phyloP scores from a whole-genome alignment of 2,329 filamentous ascomycete species.

The Fusarium torulosum region DNA sequence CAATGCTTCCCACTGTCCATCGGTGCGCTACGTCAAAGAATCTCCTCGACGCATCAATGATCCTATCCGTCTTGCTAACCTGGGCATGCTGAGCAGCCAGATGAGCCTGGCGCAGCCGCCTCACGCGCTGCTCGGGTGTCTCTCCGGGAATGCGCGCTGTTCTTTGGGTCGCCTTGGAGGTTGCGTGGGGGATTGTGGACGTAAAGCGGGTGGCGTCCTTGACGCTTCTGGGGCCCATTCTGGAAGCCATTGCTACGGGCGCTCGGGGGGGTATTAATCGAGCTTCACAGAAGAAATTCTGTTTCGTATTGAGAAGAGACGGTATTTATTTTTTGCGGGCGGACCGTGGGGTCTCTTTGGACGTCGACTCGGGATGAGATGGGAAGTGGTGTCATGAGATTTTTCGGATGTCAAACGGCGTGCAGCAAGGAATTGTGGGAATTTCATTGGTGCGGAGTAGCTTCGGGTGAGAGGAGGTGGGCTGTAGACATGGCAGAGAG shows the following conservation, averaged over 20 bases:
- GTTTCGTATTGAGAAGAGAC: constrained; percentile 5
- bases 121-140: constrained; percentile 77
- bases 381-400: constrained; percentile 55
- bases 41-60: constrained; percentile 62
- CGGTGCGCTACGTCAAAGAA: constrained; percentile 69
- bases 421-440: constrained; percentile 46
- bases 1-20: constrained; percentile 66
- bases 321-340: constrained; percentile 10
- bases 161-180: constrained; percentile 65
- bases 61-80: constrained; percentile 64
- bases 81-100: constrained; percentile 72
- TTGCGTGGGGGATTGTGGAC: constrained; percentile 70
- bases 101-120: constrained; percentile 75
- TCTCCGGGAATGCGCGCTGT: constrained; percentile 60
- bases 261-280: neutral
- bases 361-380: constrained; percentile 40
- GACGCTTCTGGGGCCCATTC: constrained; percentile 73
- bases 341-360: constrained; percentile 22
- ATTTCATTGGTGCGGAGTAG: constrained; percentile 55
- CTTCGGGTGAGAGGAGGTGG: constrained; percentile 51
- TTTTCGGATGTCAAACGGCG: constrained; percentile 48
- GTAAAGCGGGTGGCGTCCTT: constrained; percentile 82
- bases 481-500: neutral
- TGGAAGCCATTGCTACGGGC: constrained; percentile 56
- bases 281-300: constrained; percentile 1